Conservation (phyloP, 106 monocot species). For the Narthecium ossifragum region DNA sequence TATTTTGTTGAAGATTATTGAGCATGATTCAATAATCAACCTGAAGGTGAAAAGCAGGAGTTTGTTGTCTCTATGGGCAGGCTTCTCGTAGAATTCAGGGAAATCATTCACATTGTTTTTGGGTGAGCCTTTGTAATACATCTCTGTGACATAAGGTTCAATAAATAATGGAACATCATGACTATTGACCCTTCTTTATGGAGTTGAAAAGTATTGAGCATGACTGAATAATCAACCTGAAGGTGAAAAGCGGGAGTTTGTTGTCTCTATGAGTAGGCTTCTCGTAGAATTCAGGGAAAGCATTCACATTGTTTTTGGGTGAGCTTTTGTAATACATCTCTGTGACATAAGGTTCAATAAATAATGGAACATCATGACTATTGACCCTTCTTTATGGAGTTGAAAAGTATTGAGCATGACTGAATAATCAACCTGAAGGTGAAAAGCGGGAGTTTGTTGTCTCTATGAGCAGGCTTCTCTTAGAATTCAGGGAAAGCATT, state of each 20-base stretch:
- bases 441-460: slow-evolving; percentile 36
- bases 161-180: slow-evolving; percentile 24
- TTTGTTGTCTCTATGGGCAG: slow-evolving; percentile 20
- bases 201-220: not conserved
- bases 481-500: slow-evolving; percentile 34
- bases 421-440: slow-evolving; percentile 5
- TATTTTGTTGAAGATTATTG: not conserved
- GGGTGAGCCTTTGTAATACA: slow-evolving; percentile 27
- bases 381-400: not conserved
- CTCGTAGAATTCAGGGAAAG: slow-evolving; percentile 39
- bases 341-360: slow-evolving; percentile 37
- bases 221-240: slow-evolving; percentile 1
- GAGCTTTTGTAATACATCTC: slow-evolving; percentile 14
- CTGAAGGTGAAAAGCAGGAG: slow-evolving; percentile 28
- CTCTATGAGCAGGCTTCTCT: slow-evolving; percentile 14
- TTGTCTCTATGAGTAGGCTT: slow-evolving; percentile 18
- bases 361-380: slow-evolving; percentile 16
- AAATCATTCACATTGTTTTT: slow-evolving; percentile 35
- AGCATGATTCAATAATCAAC: not conserved
- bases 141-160: slow-evolving; percentile 30
- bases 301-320: slow-evolving; percentile 35
- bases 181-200: not conserved
- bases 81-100: slow-evolving; percentile 32
- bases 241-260: slow-evolving; percentile 30
- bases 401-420: not conserved